Base-by-base conservation (phyloP, 352 stramenopile species). In the Nothophytophthora sp. region DNA sequence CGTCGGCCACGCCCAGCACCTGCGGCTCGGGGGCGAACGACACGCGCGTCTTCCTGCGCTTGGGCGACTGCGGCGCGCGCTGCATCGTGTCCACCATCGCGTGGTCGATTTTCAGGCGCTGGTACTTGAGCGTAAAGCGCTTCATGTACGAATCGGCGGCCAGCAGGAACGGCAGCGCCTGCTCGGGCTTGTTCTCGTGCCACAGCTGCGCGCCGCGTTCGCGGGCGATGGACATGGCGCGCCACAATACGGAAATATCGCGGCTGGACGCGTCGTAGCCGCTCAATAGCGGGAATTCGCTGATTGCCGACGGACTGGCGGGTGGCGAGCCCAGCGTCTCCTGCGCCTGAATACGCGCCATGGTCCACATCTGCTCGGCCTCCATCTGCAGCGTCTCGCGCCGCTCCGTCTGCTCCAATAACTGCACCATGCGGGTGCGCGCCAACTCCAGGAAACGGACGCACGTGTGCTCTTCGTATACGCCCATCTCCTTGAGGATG, bases 141-240 rank as follows among this genome's bases (percentile, higher is more conserved):
- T 90, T 90, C 83, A 94, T 92, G 77, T 94, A 94, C 35, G 82
- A 90, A 45, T 94, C 83, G 12, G 83, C 82, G 5, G 81, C 79
- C 8, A 92, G 69, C 18, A 94, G 65, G 59, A 94, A 88, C 0
- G 81, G 74, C 20, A 94, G 60, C 16, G 83, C 83, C 57, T 92
- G 78, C 44, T 94, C 83, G 11, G 72, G 80, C 55, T 91, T 90
- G 74, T 90, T 90, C 34, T 92, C 83, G 61, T 94, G 83, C 83
- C 83, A 94, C 8, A 94, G 63, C 54, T 92, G 81, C 3, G 83
- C 83, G 27, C 83, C 83, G 29, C 82, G 83, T 39, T 92, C 81
- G 10, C 76, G 76, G 9, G 83, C 81, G 44, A 94, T 76, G 27
- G 74, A 74, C 80, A 91, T 94, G 50, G 83, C 83, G 40, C 89